Base-by-base conservation (phyloP, 1,139 yeast genomes). In the Diutina ranongensis region DNA sequence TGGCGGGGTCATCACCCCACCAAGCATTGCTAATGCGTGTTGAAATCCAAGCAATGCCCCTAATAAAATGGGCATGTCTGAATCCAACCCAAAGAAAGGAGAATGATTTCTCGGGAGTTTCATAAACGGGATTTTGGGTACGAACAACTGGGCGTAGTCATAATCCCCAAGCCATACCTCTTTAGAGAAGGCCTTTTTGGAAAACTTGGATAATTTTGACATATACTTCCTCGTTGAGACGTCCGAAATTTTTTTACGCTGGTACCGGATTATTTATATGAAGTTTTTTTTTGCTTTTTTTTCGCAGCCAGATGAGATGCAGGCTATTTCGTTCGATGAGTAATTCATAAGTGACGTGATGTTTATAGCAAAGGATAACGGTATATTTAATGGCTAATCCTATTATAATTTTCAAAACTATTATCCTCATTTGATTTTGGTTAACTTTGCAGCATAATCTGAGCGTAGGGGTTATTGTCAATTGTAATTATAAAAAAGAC, bases 1-100 rank as follows among this genome's bases (percentile, higher is more conserved):
- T 7, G 44, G 44, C 13, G 44, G 44, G n/a, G 44, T 40, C 34
- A 40, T 28, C 44, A 40, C 44, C 22, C 44, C 44, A 7, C 33
- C 44, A 25, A 40, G 34, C 44, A 40, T 40, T 15, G 44, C 18
- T 31, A 40, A 40, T 5, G 44, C 32, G 16, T 40, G 44, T 28
- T 40, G 44, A 15, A 40, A 28, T 21, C 44, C 44, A 25, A 40
- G 34, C 34, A 40, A 28, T 15, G 28, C 28, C 5, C 44, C 44
- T 12, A 40, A 28, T 7, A 40, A 27, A 10, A 40, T 28, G 2
- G 44, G 44, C 44, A 40, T 40, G 9, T 40, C 44, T 22, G 44
- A 40, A 15, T 40, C 34, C 34, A 40, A 28, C 3, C 44, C 44
- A 18, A 40, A 40, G 22, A 40, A 40, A 4, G 44, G 44, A 10